Evolutionary conservation across 2,329 filamentous ascomycete genomes (phyloP).

Genomic region (Colletotrichum truncatum): DNA sequence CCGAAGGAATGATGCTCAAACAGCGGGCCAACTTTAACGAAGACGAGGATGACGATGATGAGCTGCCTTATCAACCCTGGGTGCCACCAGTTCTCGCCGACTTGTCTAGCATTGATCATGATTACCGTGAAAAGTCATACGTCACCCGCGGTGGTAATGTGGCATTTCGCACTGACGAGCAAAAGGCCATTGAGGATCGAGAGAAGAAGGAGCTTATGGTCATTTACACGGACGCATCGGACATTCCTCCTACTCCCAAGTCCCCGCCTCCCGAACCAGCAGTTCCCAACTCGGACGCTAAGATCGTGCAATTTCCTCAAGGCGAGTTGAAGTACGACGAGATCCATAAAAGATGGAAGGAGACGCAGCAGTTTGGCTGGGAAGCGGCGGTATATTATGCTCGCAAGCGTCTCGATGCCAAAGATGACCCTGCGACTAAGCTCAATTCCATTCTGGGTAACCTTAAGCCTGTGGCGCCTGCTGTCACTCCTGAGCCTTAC

Average conservation of each 20-base stretch:
- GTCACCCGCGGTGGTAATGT: slow-evolving; percentile 63
- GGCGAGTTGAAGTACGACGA: slow-evolving; percentile 55
- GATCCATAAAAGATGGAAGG: slow-evolving; percentile 58
- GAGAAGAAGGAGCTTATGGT: slow-evolving; percentile 69
- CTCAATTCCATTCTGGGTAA: slow-evolving; percentile 50
- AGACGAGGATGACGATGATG: slow-evolving; percentile 66
- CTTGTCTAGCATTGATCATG: slow-evolving; percentile 56
- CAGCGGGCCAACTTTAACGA: slow-evolving; percentile 56
- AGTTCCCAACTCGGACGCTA: slow-evolving; percentile 35
- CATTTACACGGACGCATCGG: slow-evolving; percentile 62
- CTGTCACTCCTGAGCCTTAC: slow-evolving; percentile 25
- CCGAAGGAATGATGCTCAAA: slow-evolving; percentile 76
- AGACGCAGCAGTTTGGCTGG: slow-evolving; percentile 54
- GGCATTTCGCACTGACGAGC: slow-evolving; percentile 62
- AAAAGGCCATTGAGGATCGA: slow-evolving; percentile 63
- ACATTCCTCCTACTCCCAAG: slow-evolving; percentile 66
- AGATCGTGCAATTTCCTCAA: slow-evolving; percentile 46
- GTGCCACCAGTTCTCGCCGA: slow-evolving; percentile 56
- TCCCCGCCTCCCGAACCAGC: slow-evolving; percentile 54
- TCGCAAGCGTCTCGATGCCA: slow-evolving; percentile 51
- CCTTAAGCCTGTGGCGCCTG: slow-evolving; percentile 23
- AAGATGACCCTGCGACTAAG: slow-evolving; percentile 44
- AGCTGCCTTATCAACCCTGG: slow-evolving; percentile 63
- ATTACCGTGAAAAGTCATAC: slow-evolving; percentile 58
- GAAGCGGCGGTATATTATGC: slow-evolving; percentile 53